Evolutionary conservation across 495 filamentous ascomycete genomes (phyloP).

Genomic region (Lepidopterella palustris): DNA sequence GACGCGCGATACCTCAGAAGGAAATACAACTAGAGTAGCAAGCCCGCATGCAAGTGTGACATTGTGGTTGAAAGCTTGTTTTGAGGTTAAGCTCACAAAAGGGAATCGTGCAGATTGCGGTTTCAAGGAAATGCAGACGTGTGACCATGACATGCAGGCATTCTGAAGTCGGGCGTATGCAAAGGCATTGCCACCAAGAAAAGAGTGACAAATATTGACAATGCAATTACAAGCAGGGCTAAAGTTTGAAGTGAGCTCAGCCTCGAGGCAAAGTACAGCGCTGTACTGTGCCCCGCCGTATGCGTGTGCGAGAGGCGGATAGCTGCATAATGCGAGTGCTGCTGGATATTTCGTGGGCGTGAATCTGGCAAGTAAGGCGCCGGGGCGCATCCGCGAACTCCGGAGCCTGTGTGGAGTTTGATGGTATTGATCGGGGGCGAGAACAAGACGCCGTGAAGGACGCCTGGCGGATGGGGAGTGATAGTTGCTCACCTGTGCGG

Average conservation of each 20-base stretch:
- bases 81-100: too few relatives aligned
- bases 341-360: background rate
- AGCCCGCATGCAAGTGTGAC: too few relatives aligned
- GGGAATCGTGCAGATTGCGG: background rate
- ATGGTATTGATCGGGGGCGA: too few relatives aligned
- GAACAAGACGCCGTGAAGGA: too few relatives aligned
- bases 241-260: background rate
- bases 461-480: too few relatives aligned
- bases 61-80: too few relatives aligned
- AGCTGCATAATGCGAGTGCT: constrained; percentile 8
- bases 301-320: constrained; percentile 18
- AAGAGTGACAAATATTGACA: background rate
- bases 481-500: too few relatives aligned
- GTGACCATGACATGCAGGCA: background rate
- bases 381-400: background rate
- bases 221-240: background rate
- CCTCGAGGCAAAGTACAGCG: background rate
- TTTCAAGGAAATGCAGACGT: background rate
- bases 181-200: background rate
- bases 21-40: too few relatives aligned
- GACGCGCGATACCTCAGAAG: too few relatives aligned
- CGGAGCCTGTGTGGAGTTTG: too few relatives aligned
- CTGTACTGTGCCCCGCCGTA: constrained; percentile 2
- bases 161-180: too few relatives aligned
- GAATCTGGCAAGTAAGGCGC: background rate